Conservation (phyloP, 148 eudicot species). For the Camellia granthamiana region DNA sequence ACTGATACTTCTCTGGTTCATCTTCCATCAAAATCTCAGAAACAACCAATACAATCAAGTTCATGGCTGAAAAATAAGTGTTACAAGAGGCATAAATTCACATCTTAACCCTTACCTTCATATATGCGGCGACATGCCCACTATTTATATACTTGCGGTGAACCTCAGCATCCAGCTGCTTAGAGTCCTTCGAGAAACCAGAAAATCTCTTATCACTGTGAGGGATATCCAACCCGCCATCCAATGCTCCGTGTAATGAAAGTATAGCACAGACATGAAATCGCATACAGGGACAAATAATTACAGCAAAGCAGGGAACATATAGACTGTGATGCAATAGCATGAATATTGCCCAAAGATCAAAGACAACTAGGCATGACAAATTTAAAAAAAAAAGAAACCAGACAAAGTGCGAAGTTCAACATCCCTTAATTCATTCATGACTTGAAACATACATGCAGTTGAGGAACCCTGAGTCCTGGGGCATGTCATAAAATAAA, state of each 20-base stretch:
- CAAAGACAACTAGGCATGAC: too few relatives aligned
- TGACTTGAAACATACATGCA: neutral
- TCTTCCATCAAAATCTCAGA: conserved; percentile 66
- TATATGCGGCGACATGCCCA: conserved; percentile 74
- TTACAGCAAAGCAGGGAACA: neutral
- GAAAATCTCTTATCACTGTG: conserved; percentile 87
- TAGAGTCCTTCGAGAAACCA: conserved; percentile 64
- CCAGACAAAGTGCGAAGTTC: neutral
- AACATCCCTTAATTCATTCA: neutral
- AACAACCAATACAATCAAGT: neutral
- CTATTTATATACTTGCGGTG: conserved; percentile 80
- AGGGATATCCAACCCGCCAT: conserved; percentile 85
- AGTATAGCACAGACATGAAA: neutral
- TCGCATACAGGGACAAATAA: neutral
- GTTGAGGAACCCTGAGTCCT: neutral
- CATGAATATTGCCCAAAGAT: neutral
- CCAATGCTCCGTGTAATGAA: conserved; percentile 60
- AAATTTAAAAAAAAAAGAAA: neutral
- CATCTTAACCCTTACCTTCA: conserved; percentile 41
- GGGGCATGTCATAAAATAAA: neutral
- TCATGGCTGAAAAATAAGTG: neutral
- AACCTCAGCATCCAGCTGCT: conserved; percentile 70
- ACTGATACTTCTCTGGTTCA: conserved; percentile 87
- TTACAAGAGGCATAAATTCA: neutral
- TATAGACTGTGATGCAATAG: neutral